A percentile compares a stretch with the other conserved stretches of the same genome.
phyloP scores from a whole-genome alignment of 2,329 filamentous ascomycete species.

The Pseudogymnoascus sp. region DNA sequence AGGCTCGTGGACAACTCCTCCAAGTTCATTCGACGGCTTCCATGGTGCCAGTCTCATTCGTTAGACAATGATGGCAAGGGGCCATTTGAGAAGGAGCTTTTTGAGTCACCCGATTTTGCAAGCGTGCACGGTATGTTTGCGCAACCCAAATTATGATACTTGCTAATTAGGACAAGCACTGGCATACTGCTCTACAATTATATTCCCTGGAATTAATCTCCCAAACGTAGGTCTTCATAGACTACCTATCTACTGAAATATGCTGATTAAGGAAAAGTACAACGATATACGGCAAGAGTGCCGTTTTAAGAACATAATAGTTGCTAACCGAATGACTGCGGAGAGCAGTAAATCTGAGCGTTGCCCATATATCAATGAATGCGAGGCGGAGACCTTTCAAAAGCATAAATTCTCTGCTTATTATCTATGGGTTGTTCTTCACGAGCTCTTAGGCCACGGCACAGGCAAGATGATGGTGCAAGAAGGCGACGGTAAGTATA shows the following conservation, averaged over 20 bases:
- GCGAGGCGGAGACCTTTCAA: conserved; percentile 54
- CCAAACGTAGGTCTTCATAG: conserved; percentile 32
- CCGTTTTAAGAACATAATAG: conserved; percentile 59
- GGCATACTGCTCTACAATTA: conserved; percentile 37
- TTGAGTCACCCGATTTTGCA: conserved; percentile 66
- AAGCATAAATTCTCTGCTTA: conserved; percentile 59
- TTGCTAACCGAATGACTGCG: conserved; percentile 49
- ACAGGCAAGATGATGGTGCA: conserved; percentile 54
- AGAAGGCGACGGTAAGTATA: conserved; percentile 47
- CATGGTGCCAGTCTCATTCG: conserved; percentile 46
- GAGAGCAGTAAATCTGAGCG: conserved; percentile 37
- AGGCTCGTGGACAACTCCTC: conserved; percentile 57
- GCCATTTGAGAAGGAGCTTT: conserved; percentile 65
- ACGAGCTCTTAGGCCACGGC: conserved; percentile 59
- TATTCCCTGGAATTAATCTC: conserved; percentile 38
- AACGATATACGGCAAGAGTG: conserved; percentile 50
- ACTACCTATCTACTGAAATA: neutral
- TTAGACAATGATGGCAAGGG: conserved; percentile 34
- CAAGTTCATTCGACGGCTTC: conserved; percentile 58
- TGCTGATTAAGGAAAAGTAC: conserved; percentile 32
- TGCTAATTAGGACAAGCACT: conserved; percentile 24
- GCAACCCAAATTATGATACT: neutral
- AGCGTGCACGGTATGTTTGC: conserved; percentile 55
- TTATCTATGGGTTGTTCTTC: conserved; percentile 65
- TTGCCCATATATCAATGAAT: conserved; percentile 50